Conservation (phyloP, 768 basidiomycete species). For the Calocera cornea region DNA sequence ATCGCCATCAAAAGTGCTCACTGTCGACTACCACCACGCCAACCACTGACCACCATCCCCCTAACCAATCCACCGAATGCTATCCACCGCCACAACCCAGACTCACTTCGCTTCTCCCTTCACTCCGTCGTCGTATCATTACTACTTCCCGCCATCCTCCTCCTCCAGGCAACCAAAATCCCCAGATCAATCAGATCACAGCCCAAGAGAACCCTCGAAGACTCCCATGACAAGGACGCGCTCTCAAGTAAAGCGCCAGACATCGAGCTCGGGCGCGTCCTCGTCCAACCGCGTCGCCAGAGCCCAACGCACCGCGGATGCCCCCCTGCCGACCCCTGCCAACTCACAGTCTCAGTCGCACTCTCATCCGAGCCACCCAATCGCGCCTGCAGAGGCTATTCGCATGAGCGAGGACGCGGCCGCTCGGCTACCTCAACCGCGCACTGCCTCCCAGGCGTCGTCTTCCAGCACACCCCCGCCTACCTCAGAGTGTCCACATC, state of each 20-base stretch:
- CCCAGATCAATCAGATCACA: background rate
- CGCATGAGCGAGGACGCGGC: slow-evolving; percentile 3
- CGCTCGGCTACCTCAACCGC: background rate
- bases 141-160: background rate
- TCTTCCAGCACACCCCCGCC: slow-evolving; percentile 1
- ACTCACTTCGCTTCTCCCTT: background rate
- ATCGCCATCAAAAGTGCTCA: background rate
- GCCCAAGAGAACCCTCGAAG: background rate
- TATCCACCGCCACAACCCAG: background rate
- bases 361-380: background rate
- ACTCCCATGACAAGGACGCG: background rate
- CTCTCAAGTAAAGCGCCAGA: background rate
- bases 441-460: background rate
- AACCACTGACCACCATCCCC: background rate
- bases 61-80: background rate
- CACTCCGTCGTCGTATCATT: background rate
- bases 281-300: background rate
- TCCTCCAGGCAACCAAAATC: background rate
- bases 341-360: background rate
- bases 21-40: background rate
- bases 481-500: slow-evolving; percentile 6
- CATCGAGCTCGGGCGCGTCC: background rate
- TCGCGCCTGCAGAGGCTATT: background rate
- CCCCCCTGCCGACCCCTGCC: background rate
- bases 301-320: background rate